Conservation (phyloP, 2,329 filamentous ascomycete genomes). For the Stagonosporopsis cucurbitacearum region DNA sequence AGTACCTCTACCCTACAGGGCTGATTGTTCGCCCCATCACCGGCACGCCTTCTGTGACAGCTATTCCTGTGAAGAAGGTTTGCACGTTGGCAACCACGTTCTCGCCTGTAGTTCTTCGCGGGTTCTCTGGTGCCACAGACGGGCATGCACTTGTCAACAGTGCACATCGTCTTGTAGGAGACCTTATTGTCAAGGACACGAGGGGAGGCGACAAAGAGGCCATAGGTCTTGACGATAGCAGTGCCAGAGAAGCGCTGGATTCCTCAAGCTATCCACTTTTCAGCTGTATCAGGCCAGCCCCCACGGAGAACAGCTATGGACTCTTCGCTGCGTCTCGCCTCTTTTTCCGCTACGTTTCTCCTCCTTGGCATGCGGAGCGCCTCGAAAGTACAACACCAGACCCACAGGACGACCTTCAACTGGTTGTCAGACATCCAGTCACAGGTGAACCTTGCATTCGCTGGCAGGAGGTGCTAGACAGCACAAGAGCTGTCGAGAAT, state of each 20-base stretch:
- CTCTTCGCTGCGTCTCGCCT: conserved; percentile 61
- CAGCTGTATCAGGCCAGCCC: conserved; percentile 55
- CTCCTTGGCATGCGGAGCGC: conserved; percentile 45
- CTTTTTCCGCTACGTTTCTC: conserved; percentile 57
- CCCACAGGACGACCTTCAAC: conserved; percentile 53
- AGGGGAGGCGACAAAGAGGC: conserved; percentile 55
- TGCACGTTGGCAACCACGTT: conserved; percentile 57
- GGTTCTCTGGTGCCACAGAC: conserved; percentile 57
- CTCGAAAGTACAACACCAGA: conserved; percentile 51
- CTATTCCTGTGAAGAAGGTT: conserved; percentile 56
- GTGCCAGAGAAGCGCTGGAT: conserved; percentile 46
- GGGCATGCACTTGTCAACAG: conserved; percentile 56
- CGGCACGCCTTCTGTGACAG: conserved; percentile 48
- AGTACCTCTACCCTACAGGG: conserved; percentile 34
- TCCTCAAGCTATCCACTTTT: conserved; percentile 59
- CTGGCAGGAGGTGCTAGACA: conserved; percentile 64
- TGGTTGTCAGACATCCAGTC: conserved; percentile 56
- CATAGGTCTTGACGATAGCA: conserved; percentile 48
- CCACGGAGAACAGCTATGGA: conserved; percentile 60
- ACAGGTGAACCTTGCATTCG: conserved; percentile 58
- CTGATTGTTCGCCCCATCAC: conserved; percentile 23
- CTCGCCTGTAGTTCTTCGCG: conserved; percentile 62
- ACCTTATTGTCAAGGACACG: conserved; percentile 44
- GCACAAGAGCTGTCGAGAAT: conserved; percentile 59
- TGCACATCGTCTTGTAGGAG: conserved; percentile 56